Base-by-base conservation (phyloP, 1,284 basidiomycete genomes). In the Rhodofomes roseus region DNA sequence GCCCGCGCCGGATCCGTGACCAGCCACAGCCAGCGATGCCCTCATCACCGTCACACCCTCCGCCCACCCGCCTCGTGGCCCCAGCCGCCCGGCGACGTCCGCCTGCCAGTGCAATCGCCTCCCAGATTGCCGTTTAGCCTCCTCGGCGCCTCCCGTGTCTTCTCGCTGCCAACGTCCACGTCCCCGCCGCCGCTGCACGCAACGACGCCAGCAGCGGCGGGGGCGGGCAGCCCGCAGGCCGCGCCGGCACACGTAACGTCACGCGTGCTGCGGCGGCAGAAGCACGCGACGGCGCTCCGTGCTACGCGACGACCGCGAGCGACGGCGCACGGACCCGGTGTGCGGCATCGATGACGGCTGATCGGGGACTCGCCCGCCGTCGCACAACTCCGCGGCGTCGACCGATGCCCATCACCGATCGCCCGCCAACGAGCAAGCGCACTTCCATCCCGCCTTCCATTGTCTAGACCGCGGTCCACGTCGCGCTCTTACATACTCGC, bases 1-100 rank as follows among this genome's bases (percentile, higher is more conserved):
- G 46, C 46, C 44, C 37, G 57, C 52, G 52, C 50, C 50, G 50
- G 22, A 52, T 20, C 57, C 57, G 57, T 58, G 57, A 27, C 36
- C 52, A 54, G 57, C 57, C 34, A 34, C 57, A 54, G 53, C 20
- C 50, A 34, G 36, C 50, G 31, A 22, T 36, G 31, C 31, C n/a
- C 20, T 14, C 8, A 18, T 12, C 43, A 52, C 50, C 4, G 25
- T n/a, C 46, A 50, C 46, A 50, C 44, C 5, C 23, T 16, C 14
- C 46, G 25, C n/a, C 18, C 43, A 34, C 31, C 23, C 16, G 31
- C 50, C 50, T 37, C 50, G 50, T 52, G 50, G 48, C 29, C 43
- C n/a, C 43, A 44, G 20, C 6, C 43, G 43, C 43, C n/a, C 22
- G 43, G 6, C 22, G 43, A n/a, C 6, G 43, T 7, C 46, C 46